A percentile compares a stretch with the other conserved stretches of the same genome.
Conservation (phyloP, 2,329 filamentous ascomycete genomes). For the Scopulariopsis brevicaulis region DNA sequence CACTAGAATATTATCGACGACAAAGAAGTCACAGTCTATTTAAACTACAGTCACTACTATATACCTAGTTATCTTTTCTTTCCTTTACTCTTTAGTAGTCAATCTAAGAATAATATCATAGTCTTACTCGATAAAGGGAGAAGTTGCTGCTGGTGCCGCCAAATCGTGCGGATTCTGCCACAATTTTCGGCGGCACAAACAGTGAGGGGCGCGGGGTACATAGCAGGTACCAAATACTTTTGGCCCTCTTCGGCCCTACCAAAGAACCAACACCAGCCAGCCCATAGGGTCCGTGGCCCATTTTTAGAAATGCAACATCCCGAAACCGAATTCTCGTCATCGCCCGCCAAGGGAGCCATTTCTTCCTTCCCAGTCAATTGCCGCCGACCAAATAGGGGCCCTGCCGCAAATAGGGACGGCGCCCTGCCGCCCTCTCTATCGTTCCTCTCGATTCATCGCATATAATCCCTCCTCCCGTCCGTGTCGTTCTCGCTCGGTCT, state of each 20-base stretch:
- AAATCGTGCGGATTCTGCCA: neutral
- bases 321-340: neutral
- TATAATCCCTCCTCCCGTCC: too few relatives aligned
- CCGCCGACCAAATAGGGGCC: neutral
- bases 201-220: neutral
- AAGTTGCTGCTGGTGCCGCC: neutral
- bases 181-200: neutral
- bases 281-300: neutral
- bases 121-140: neutral
- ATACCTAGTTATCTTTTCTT: too few relatives aligned
- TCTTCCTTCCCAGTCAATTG: neutral
- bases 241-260: neutral
- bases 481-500: neutral
- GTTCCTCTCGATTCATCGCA: neutral
- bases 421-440: neutral
- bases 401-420: neutral
- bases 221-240: neutral
- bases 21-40: too few relatives aligned
- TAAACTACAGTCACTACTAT: too few relatives aligned
- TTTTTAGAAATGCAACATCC: neutral
- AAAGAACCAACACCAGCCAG: neutral
- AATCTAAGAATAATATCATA: too few relatives aligned
- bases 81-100: too few relatives aligned
- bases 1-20: too few relatives aligned
- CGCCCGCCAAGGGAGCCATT: neutral